phyloP scores from a whole-genome alignment of 805 yeast genomes.

The Crinitomyces ghanaensis region DNA sequence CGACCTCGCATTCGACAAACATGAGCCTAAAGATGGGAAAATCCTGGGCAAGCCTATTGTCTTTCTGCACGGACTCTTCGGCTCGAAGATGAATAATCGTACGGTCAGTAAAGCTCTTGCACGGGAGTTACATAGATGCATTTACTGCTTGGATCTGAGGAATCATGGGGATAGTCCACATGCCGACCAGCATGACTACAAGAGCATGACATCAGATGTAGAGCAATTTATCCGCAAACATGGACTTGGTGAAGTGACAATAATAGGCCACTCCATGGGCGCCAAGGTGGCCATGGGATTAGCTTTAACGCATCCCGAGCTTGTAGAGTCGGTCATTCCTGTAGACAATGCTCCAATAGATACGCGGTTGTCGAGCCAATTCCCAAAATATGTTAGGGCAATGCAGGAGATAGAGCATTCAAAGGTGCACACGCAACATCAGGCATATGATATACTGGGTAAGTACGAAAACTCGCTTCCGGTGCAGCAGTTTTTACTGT shows the following conservation, averaged over 20 bases:
- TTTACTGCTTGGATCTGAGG: slow-evolving; percentile 49
- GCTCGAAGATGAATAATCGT: slow-evolving; percentile 69
- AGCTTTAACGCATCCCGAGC: slow-evolving; percentile 51
- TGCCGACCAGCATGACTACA: slow-evolving; percentile 57
- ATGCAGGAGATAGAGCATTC: slow-evolving; percentile 45
- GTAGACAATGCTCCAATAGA: slow-evolving; percentile 89
- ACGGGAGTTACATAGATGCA: slow-evolving; percentile 23
- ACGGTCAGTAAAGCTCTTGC: slow-evolving; percentile 51
- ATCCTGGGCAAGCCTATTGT: slow-evolving; percentile 44
- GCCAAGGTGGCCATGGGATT: slow-evolving; percentile 90
- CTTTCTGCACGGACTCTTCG: slow-evolving; percentile 83
- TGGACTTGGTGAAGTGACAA: slow-evolving; percentile 22
- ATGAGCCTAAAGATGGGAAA: slow-evolving; percentile 22
- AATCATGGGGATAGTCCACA: slow-evolving; percentile 94
- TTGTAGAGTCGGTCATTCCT: slow-evolving; percentile 51
- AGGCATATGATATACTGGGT: slow-evolving; percentile 54
- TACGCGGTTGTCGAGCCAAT: slow-evolving; percentile 43
- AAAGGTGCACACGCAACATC: slow-evolving; percentile 39
- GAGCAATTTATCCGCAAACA: slow-evolving; percentile 49
- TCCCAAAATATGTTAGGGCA: slow-evolving; percentile 55
- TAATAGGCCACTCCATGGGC: slow-evolving; percentile 48
- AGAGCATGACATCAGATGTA: slow-evolving; percentile 78
- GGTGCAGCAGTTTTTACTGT: slow-evolving; percentile 66
- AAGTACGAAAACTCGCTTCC: slow-evolving; percentile 48
- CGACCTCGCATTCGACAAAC: slow-evolving; percentile 41